Evolutionary conservation across 2,329 filamentous ascomycete genomes (phyloP).

Genomic region (Mycosphaerelloides madeirae): DNA sequence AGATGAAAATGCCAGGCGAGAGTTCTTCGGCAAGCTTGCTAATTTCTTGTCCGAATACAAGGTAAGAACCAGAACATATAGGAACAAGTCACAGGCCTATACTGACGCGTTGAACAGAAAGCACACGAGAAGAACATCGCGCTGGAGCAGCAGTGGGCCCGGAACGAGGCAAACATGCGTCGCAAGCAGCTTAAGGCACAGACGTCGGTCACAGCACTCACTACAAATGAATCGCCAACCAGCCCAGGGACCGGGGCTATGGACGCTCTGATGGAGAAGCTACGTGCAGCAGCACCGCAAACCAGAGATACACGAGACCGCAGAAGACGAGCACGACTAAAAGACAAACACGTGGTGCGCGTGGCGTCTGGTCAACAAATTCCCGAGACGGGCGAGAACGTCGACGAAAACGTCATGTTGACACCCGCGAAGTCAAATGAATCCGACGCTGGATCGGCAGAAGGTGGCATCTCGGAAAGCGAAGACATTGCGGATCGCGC

Average conservation of each 20-base stretch:
- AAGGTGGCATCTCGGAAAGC: slow-evolving; percentile 39
- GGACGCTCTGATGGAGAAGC: slow-evolving; percentile 91
- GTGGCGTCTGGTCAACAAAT: slow-evolving; percentile 85
- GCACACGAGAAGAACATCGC: slow-evolving; percentile 86
- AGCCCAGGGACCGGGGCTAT: slow-evolving; percentile 79
- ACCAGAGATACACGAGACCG: slow-evolving; percentile 84
- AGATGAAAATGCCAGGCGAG: slow-evolving; percentile 87
- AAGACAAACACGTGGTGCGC: slow-evolving; percentile 85
- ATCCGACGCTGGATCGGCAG: slow-evolving; percentile 20
- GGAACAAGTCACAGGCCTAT: no score
- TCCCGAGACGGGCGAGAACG: slow-evolving; percentile 54
- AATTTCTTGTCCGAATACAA: slow-evolving; percentile 91
- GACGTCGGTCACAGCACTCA: slow-evolving; percentile 35
- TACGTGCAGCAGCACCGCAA: slow-evolving; percentile 87
- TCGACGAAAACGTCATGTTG: slow-evolving; percentile 27
- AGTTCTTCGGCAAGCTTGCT: slow-evolving; percentile 93
- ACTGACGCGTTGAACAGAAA: slow-evolving; percentile 49
- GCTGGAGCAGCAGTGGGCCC: slow-evolving; percentile 74
- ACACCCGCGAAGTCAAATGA: slow-evolving; percentile 25
- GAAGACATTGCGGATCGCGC: slow-evolving; percentile 83
- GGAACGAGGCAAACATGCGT: slow-evolving; percentile 89
- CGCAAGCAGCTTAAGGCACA: slow-evolving; percentile 69
- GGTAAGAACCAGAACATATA: slow-evolving; percentile 40
- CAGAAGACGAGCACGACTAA: slow-evolving; percentile 77
- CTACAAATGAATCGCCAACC: slow-evolving; percentile 29